Percentiles rank a stretch among this genome's conserved stretches.
Conservation (phyloP, 2,329 filamentous ascomycete species). For the Plenodomus tracheiphilus region DNA sequence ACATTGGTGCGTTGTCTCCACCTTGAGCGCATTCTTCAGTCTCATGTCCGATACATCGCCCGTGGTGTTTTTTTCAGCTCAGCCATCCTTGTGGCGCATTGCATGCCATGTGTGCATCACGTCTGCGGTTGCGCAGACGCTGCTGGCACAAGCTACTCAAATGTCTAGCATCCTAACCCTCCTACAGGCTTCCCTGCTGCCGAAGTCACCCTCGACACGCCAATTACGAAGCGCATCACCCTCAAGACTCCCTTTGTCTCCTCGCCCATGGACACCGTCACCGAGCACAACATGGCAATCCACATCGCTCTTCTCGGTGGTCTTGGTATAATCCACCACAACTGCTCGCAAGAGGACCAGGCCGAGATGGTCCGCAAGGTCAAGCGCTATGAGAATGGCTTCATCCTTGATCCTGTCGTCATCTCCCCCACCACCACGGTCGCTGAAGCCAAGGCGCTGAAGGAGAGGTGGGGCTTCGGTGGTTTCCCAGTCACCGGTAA, state of each 20-base stretch:
- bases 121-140: neutral
- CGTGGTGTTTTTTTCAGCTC: neutral
- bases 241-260: slow-evolving; percentile 97
- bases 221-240: slow-evolving; percentile 91
- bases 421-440: slow-evolving; percentile 86
- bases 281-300: slow-evolving; percentile 99
- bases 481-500: slow-evolving; percentile 98
- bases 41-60: neutral
- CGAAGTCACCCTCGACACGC: slow-evolving; percentile 83
- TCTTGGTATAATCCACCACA: slow-evolving; percentile 96
- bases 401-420: slow-evolving; percentile 94
- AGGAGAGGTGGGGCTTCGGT: slow-evolving; percentile 98
- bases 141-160: neutral
- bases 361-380: slow-evolving; percentile 99
- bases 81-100: neutral
- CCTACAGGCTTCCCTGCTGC: slow-evolving; percentile 80
- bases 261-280: slow-evolving; percentile 99
- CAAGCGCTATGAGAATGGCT: slow-evolving; percentile 98
- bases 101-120: neutral
- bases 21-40: slow-evolving; percentile 3
- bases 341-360: slow-evolving; percentile 96
- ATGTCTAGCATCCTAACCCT: slow-evolving; percentile 6
- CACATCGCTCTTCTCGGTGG: slow-evolving; percentile 90
- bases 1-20: slow-evolving; percentile 68
- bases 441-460: slow-evolving; percentile 85